Conservation (phyloP, 139 green algal species). For the Coccomyxa sp. region DNA sequence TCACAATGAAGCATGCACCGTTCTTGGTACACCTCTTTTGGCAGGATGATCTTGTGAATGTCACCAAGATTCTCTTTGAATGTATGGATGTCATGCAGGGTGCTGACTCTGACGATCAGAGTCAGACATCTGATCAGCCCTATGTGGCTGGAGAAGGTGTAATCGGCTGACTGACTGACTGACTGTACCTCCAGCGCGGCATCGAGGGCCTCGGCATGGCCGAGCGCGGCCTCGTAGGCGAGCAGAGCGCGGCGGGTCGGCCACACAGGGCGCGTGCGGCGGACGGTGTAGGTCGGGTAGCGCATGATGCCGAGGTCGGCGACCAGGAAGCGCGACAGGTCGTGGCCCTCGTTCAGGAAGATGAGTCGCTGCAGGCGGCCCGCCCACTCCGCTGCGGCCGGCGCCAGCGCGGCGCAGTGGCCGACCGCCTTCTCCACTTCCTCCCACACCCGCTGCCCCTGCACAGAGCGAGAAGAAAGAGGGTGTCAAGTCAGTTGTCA, state of each 20-base stretch:
- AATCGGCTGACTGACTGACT: not conserved
- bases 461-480: not conserved
- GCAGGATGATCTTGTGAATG: no score
- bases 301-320: constrained; percentile 49
- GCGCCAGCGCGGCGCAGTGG: constrained; percentile 6
- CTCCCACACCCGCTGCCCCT: not conserved
- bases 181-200: constrained; percentile 41
- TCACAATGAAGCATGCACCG: no score
- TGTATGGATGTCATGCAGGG: no score
- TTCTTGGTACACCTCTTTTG: no score
- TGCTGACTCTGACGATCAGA: no score
- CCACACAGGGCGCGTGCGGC: constrained; percentile 48
- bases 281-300: constrained; percentile 65
- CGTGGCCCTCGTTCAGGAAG: constrained; percentile 67
- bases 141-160: no score
- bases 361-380: constrained; percentile 66
- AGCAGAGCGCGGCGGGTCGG: constrained; percentile 46
- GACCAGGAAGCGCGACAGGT: constrained; percentile 48
- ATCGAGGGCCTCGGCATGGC: constrained; percentile 43
- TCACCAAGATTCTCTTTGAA: no score
- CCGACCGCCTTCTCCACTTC: not conserved
- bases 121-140: no score
- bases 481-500: not conserved
- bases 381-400: constrained; percentile 11
- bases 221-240: constrained; percentile 67